These are phyloP conservation scores for Rhododendron molle DNA, from an alignment of 148 eudicot species.

Conservation along the genomic window DNA sequence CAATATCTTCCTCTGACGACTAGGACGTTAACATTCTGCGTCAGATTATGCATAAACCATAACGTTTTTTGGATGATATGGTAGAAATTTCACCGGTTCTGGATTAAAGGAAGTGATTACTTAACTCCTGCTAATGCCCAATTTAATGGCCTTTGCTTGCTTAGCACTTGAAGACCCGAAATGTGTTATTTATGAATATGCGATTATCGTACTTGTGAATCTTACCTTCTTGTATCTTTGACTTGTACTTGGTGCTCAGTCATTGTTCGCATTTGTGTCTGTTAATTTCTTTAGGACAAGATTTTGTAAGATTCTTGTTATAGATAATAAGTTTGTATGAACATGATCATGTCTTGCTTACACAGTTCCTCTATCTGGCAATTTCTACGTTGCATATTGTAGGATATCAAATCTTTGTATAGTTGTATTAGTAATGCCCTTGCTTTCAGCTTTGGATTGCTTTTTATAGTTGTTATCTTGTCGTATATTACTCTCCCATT, in stretches of 20 bases:
- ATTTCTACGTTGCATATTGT: neutral
- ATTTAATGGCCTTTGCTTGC: neutral
- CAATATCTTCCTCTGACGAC: no score
- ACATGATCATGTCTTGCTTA: neutral
- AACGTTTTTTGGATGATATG: neutral
- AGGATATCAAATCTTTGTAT: neutral
- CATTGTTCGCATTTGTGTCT: neutral
- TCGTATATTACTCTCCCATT: neutral
- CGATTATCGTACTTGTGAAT: neutral
- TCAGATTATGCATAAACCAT: neutral
- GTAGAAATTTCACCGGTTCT: neutral
- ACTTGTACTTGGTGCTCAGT: neutral
- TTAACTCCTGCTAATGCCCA: neutral
- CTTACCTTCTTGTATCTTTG: neutral
- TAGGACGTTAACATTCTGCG: no score
- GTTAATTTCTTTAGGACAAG: neutral
- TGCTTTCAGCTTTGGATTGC: neutral
- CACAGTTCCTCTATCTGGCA: neutral
- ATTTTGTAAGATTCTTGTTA: neutral
- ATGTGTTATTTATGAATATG: neutral
- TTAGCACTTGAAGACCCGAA: neutral
- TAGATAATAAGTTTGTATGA: neutral
- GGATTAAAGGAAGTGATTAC: neutral
- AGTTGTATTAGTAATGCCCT: neutral
- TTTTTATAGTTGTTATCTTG: neutral